These are phyloP conservation scores for Nakazawaea populi DNA, from an alignment of 805 yeast species.

Conservation along the genomic window DNA sequence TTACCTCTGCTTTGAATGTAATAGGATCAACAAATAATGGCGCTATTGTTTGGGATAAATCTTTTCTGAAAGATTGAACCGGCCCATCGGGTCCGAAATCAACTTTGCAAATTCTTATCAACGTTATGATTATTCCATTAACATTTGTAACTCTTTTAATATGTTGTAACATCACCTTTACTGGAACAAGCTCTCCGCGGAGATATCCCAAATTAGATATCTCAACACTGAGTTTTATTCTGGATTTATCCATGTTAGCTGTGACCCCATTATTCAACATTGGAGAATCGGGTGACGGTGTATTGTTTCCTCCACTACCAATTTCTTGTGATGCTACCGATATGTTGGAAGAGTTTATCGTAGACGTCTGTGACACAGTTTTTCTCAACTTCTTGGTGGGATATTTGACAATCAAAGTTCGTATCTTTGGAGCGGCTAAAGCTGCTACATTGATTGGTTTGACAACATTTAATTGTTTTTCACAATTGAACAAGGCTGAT, in stretches of 20 bases:
- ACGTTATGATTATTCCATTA: constrained; percentile 71
- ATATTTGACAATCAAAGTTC: constrained; percentile 55
- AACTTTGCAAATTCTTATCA: constrained; percentile 73
- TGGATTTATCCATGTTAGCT: constrained; percentile 6
- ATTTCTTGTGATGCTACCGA: not conserved
- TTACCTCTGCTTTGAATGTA: constrained; percentile 48
- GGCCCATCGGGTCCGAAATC: constrained; percentile 54
- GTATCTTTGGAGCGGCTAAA: constrained; percentile 63
- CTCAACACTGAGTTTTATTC: constrained; percentile 37
- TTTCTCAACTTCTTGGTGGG: constrained; percentile 34
- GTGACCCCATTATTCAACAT: not conserved
- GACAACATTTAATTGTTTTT: constrained; percentile 51
- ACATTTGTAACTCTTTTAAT: constrained; percentile 63
- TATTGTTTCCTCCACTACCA: not conserved
- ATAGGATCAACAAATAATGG: constrained; percentile 77
- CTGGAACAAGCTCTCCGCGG: constrained; percentile 75
- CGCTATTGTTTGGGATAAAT: constrained; percentile 66
- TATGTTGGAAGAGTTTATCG: constrained; percentile 16
- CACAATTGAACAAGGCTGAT: constrained; percentile 37
- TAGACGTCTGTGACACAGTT: constrained; percentile 35
- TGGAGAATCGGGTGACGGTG: constrained; percentile 7
- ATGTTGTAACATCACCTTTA: constrained; percentile 62
- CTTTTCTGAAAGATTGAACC: constrained; percentile 74
- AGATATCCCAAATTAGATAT: constrained; percentile 63
- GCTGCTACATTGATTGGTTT: constrained; percentile 71